phyloP scores from a whole-genome alignment of 306 rosid genomes.

The Biancaea sappan region DNA sequence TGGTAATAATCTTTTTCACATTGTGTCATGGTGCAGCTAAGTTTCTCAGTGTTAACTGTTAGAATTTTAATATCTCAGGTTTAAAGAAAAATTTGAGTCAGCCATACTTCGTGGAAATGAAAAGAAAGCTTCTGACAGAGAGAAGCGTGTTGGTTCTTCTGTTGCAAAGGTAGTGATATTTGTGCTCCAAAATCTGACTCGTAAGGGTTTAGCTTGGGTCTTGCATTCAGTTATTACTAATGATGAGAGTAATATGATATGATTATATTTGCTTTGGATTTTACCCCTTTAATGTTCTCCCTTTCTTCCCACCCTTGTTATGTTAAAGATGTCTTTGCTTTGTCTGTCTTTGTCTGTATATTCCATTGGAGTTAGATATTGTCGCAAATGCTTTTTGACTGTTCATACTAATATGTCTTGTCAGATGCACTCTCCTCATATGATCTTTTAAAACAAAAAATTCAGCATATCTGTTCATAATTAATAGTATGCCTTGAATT shows the following conservation, averaged over 20 bases:
- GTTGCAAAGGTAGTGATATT: constrained; percentile 70
- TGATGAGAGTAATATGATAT: not conserved
- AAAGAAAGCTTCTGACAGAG: constrained; percentile 77
- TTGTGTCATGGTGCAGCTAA: constrained; percentile 18
- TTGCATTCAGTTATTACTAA: not conserved
- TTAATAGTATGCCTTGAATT: not conserved
- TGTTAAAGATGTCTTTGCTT: not conserved
- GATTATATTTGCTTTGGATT: not conserved
- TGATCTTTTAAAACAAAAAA: not conserved
- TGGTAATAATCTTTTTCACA: constrained; percentile 53
- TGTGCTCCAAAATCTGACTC: constrained; percentile 22
- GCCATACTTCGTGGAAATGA: constrained; percentile 91
- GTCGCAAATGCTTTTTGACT: not conserved
- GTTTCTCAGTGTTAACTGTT: constrained; percentile 29
- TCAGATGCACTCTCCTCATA: not conserved
- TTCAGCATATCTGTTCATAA: not conserved
- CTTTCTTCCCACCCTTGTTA: not conserved
- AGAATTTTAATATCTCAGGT: constrained; percentile 54
- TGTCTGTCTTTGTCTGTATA: not conserved
- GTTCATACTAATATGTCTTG: not conserved
- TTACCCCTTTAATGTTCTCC: not conserved
- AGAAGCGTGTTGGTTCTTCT: constrained; percentile 65
- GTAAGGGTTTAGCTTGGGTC: not conserved
- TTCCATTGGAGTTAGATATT: not conserved
- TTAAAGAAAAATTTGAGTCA: constrained; percentile 67